Evolutionary conservation across 805 yeast genomes (phyloP).

Genomic region (Nakazawaea wickerhamii): DNA sequence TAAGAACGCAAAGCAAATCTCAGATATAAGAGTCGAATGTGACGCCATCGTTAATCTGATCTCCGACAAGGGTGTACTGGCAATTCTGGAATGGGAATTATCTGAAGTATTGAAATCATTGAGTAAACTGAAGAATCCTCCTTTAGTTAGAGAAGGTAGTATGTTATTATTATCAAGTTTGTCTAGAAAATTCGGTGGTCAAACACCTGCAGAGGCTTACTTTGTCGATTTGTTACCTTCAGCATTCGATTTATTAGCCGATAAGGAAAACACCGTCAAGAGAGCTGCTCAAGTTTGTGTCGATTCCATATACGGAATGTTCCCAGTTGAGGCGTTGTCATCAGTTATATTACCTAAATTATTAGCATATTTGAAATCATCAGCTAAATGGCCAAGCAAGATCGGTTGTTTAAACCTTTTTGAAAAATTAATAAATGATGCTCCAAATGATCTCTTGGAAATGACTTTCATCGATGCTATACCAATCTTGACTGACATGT

Average conservation of each 20-base stretch:
- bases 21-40: conserved; percentile 52
- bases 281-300: conserved; percentile 80
- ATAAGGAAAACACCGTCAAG: conserved; percentile 81
- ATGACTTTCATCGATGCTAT: conserved; percentile 70
- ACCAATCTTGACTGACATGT: conserved; percentile 81
- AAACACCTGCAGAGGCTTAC: conserved; percentile 71
- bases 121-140: conserved; percentile 66
- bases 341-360: conserved; percentile 61
- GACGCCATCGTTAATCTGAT: conserved; percentile 48
- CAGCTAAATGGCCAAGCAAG: conserved; percentile 94
- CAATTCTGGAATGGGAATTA: conserved; percentile 62
- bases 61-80: conserved; percentile 35
- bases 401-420: conserved; percentile 69
- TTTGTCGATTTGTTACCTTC: conserved; percentile 56
- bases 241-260: conserved; percentile 71
- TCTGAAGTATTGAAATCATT: conserved; percentile 59
- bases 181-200: conserved; percentile 56
- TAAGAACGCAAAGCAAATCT: conserved; percentile 42
- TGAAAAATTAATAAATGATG: conserved; percentile 70
- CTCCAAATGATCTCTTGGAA: conserved; percentile 83
- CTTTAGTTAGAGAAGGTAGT: conserved; percentile 73
- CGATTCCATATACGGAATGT: conserved; percentile 62
- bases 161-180: conserved; percentile 53
- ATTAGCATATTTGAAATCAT: conserved; percentile 58
- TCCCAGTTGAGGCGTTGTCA: conserved; percentile 74